Percentiles rank a stretch among this genome's conserved stretches.
These are phyloP conservation scores for Dactylellina cionopaga DNA, from an alignment of 2,329 filamentous ascomycete genomes.

Conservation along the genomic window DNA sequence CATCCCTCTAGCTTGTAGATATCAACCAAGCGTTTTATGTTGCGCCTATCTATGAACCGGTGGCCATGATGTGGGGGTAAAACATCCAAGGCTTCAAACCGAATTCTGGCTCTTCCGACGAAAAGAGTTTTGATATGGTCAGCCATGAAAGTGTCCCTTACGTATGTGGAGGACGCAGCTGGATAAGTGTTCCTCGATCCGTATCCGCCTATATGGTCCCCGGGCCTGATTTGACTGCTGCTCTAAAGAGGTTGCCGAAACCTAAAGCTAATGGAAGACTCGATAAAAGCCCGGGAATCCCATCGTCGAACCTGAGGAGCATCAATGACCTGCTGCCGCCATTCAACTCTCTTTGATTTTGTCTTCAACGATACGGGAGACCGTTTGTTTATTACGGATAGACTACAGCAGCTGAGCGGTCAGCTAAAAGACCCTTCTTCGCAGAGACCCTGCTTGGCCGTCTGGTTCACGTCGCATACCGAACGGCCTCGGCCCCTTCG, in stretches of 20 bases:
- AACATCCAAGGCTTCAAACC: not conserved
- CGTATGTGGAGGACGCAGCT: not conserved
- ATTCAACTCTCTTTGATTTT: constrained; percentile 15
- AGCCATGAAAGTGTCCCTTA: not conserved
- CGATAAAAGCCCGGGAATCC: not conserved
- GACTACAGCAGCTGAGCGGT: not conserved
- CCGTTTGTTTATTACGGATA: not conserved
- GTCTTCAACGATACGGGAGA: not conserved
- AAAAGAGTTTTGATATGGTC: constrained; percentile 1
- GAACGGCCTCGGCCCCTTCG: not conserved
- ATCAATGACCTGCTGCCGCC: constrained; percentile 9
- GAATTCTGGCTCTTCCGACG: not conserved
- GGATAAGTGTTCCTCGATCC: not conserved
- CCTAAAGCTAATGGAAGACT: no score
- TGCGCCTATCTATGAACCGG: constrained; percentile 1
- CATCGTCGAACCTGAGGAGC: not conserved
- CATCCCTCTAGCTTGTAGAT: constrained; percentile 9
- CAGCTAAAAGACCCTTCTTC: constrained; percentile 1
- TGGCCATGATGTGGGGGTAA: not conserved
- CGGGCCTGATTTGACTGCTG: no score
- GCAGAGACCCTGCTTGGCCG: not conserved
- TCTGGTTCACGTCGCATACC: constrained; percentile 8
- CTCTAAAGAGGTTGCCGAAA: no score
- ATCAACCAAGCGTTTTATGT: constrained; percentile 6
- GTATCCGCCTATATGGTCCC: no score